phyloP scores from a whole-genome alignment of 75 land plant genomes.

The Pinus albicaulis region DNA sequence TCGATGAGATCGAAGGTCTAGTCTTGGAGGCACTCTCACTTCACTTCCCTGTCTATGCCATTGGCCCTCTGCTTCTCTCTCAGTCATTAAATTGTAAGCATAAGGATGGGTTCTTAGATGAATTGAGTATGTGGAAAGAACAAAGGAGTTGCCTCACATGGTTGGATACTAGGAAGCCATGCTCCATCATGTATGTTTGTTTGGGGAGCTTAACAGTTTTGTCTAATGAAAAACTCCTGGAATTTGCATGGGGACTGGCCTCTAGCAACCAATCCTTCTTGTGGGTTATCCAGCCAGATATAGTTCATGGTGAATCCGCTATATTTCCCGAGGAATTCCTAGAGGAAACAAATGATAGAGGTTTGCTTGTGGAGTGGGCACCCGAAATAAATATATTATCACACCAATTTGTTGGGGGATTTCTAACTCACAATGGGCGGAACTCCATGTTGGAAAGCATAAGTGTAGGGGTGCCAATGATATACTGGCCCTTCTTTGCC shows the following conservation, averaged over 20 bases:
- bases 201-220: constrained; percentile 26
- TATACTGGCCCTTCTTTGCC: constrained; percentile 60
- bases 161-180: constrained; percentile 29
- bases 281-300: constrained; percentile 33
- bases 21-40: constrained; percentile 7
- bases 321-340: constrained; percentile 14
- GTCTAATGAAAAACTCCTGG: constrained; percentile 18
- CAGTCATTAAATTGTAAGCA: not conserved
- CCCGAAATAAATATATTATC: constrained; percentile 62
- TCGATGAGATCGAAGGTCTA: constrained; percentile 12
- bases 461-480: constrained; percentile 52
- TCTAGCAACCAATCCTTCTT: constrained; percentile 18
- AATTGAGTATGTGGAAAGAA: not conserved
- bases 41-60: not conserved
- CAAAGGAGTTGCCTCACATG: constrained; percentile 22
- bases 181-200: constrained; percentile 35
- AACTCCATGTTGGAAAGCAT: constrained; percentile 69
- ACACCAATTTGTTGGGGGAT: constrained; percentile 52
- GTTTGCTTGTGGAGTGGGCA: constrained; percentile 62
- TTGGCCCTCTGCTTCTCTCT: constrained; percentile 12
- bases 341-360: constrained; percentile 24
- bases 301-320: constrained; percentile 16
- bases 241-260: constrained; percentile 25
- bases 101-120: constrained; percentile 7
- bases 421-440: constrained; percentile 85